Base-by-base conservation (phyloP, 352 stramenopile genomes). In the Phytophthora citricola region DNA sequence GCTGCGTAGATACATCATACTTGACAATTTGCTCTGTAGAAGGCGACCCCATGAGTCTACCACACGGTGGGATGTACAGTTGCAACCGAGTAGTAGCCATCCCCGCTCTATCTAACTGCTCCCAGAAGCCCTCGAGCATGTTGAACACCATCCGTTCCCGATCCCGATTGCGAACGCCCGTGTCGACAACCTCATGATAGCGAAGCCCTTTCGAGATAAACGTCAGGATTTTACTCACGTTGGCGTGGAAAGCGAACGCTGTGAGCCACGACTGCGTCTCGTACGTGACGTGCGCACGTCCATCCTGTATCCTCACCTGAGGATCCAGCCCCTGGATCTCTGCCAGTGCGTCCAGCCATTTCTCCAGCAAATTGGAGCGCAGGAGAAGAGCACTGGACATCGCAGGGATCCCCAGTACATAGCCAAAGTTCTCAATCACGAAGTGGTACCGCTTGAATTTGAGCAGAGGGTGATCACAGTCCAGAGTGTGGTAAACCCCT, bases 201-300 rank as follows among this genome's bases (percentile, higher is more conserved):
- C 83, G 85, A 26, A 93, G 45, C 0, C 81, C 81, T 57, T 89
- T 92, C 6, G 79, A 78, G 8, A 92, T 70, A 6, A 87, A 78
- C 2, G 80, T 83, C 15, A 86, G 41, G 17, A 92, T 70, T 41
- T 88, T 88, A 36, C 79, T 92, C 40, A 90, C 73, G 39, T 81
- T 86, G 7, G 81, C 85, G 41, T 92, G 86, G 53, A 99, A 89
- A 20, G 88, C 90, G 79, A 98, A 98, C 0, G 97, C 95, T 6
- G 91, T 90, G 32, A 98, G 75, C 95, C 95, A 99, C 34, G 90
- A 73, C 56, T 95, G 89, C 5, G 94, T 95, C 75, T 99, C 95
- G 60, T 96, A 99, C 58, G 98, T 97, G 14, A 99, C 93, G 66
- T 99, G 95, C 3, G 81, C 76, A 32, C 91, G 71, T 26, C 85